Percentiles rank a stretch among this genome's conserved stretches.
These are phyloP conservation scores for Phaffia tasmanica DNA, from an alignment of 768 basidiomycete genomes.

Conservation along the genomic window DNA sequence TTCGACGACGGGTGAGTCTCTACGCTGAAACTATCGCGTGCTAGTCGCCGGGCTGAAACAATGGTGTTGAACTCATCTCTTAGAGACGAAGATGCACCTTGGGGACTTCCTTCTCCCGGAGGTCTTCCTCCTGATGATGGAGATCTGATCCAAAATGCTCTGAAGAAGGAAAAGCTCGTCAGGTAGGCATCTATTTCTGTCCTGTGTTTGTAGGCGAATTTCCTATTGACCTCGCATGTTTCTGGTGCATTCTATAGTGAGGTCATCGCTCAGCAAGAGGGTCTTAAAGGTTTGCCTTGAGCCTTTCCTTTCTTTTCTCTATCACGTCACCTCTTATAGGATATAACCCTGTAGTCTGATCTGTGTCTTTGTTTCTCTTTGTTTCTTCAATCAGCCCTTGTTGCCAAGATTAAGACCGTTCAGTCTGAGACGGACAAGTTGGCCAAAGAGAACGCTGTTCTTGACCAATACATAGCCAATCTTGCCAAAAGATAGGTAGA, in stretches of 20 bases:
- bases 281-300: conserved; percentile 15
- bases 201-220: too few species aligned
- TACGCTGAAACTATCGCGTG: background rate
- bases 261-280: conserved; percentile 12
- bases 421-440: conserved; percentile 22
- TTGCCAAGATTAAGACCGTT: conserved; percentile 9
- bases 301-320: background rate
- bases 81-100: conserved; percentile 12
- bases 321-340: background rate
- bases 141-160: conserved; percentile 16
- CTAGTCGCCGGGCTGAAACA: background rate
- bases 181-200: conserved; percentile 1
- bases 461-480: conserved; percentile 24
- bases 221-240: too few species aligned
- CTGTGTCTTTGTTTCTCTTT: background rate
- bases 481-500: background rate
- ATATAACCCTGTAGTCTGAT: background rate
- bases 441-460: conserved; percentile 19
- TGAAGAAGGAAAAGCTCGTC: conserved; percentile 23
- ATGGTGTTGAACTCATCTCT: background rate
- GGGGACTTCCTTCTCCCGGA: conserved; percentile 6
- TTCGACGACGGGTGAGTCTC: conserved; percentile 16
- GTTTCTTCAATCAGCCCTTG: conserved; percentile 3
- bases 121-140: conserved; percentile 12
- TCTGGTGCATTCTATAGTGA: conserved; percentile 7